Conservation (phyloP, 345 rosid species). For the Murraya paniculata region DNA sequence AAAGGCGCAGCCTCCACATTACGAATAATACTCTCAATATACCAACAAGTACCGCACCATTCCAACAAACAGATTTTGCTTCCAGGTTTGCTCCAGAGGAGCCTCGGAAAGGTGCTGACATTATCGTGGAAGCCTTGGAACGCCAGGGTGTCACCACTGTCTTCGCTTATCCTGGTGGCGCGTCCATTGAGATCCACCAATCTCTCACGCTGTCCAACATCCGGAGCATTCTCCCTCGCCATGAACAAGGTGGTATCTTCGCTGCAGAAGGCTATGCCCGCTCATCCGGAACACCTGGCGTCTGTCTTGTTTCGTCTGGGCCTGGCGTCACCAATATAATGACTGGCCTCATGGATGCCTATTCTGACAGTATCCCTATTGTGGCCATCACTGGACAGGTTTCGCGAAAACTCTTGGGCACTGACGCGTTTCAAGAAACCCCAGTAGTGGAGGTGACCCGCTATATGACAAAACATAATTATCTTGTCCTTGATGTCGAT, state of each 20-base stretch:
- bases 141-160: conserved; percentile 56
- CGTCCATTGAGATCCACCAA: conserved; percentile 44
- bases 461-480: conserved; percentile 80
- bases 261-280: conserved; percentile 73
- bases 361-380: conserved; percentile 82
- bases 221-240: conserved; percentile 35
- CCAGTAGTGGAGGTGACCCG: conserved; percentile 84
- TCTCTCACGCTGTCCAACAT: conserved; percentile 31
- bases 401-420: conserved; percentile 77
- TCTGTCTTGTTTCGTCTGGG: conserved; percentile 93
- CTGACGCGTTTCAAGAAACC: conserved; percentile 85
- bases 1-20: conserved; percentile 7
- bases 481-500: conserved; percentile 76
- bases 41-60: not conserved
- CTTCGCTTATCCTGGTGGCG: conserved; percentile 37
- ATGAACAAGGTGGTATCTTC: conserved; percentile 44
- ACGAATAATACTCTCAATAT: conserved; percentile 23
- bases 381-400: conserved; percentile 89
- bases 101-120: conserved; percentile 79
- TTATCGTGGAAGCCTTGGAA: conserved; percentile 82
- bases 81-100: conserved; percentile 51
- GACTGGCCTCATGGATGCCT: conserved; percentile 75
- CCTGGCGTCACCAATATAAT: conserved; percentile 87
- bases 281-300: conserved; percentile 78
- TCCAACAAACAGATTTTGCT: conserved; percentile 4